Conservation (phyloP, 2,329 filamentous ascomycete genomes). For the Sclerotinia sclerotiorum region DNA sequence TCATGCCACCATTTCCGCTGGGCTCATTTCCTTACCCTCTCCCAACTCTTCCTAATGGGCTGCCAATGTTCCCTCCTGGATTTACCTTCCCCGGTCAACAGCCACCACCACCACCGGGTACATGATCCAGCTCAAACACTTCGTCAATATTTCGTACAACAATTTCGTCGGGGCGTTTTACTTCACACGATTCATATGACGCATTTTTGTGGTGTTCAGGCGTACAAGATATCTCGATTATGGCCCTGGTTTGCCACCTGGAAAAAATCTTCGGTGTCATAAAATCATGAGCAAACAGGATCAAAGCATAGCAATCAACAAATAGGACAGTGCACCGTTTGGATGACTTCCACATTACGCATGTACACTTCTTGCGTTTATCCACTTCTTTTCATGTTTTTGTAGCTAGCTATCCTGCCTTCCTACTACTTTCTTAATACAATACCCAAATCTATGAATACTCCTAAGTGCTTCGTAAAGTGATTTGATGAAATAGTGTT, state of each 20-base stretch:
- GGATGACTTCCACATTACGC: background rate
- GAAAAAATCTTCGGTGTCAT: background rate
- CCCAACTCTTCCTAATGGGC: constrained; percentile 49
- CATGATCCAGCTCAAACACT: constrained; percentile 27
- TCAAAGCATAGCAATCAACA: constrained; percentile 12
- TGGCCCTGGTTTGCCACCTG: constrained; percentile 9
- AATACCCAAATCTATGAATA: constrained; percentile 5
- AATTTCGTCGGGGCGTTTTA: background rate
- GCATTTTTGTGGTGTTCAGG: constrained; percentile 23
- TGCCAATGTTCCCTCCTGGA: constrained; percentile 51
- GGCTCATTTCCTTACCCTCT: constrained; percentile 45
- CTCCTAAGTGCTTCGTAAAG: background rate
- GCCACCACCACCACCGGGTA: constrained; percentile 36
- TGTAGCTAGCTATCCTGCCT: constrained; percentile 11
- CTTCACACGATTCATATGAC: constrained; percentile 5
- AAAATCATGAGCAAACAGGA: constrained; percentile 21
- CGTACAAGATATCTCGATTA: constrained; percentile 20
- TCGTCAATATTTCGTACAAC: background rate
- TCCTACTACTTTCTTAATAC: background rate
- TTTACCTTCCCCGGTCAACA: constrained; percentile 42
- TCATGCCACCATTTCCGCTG: constrained; percentile 27
- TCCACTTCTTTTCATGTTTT: background rate
- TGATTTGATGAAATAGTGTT: background rate
- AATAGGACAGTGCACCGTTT: background rate
- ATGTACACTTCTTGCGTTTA: constrained; percentile 1